Base-by-base conservation (phyloP, 164 flowering plant species). In the Buxus sempervirens region DNA sequence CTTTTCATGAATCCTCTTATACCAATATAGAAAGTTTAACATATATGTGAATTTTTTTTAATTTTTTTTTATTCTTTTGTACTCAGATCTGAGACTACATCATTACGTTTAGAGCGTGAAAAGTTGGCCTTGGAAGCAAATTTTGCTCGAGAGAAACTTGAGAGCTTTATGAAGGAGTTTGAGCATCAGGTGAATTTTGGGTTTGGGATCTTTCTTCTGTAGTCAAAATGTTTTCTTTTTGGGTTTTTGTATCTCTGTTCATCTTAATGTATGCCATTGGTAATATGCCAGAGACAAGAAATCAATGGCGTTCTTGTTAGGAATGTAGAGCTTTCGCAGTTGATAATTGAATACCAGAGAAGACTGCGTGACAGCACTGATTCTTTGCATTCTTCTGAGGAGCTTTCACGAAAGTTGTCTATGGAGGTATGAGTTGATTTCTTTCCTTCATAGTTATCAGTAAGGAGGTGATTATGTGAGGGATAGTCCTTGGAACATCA, bases 351-450 rank as follows among this genome's bases (percentile, higher is more conserved):
- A 61, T 84, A 92, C 70, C 97, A 95, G 69, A 72, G 77, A 26
- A 88, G 81, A 80, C 71, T 92, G 58, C 94, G 91, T 49, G 97
- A 92, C 63, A 83, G 79, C 82, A 79, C 89, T 55, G 88, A 90
- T 55, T 80, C 86, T 49, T 19, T 85, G 73, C 73, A 79, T 70
- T 77, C 86, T 24, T 80, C 93, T 20, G 90, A 90, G 70, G 97
- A 92, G 65, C 81, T 74, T n/a, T 84, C 96, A 16, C 77, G 88
- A 64, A 95, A 87, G 73, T 75, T 88, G 59, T 82, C 76, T 25
- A 85, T 90, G 90, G 91, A 95, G 96, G 96, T 93, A 36, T 67
- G 65, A 2, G n/a, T n/a, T n/a, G n/a, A n/a, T n/a, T n/a, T n/a
- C n/a, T n/a, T n/a, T n/a, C n/a, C n/a, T n/a, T n/a, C n/a, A n/a